These are phyloP conservation scores for Fraxinus xanthoxyloides DNA, from an alignment of 305 asterid genomes.

Conservation along the genomic window DNA sequence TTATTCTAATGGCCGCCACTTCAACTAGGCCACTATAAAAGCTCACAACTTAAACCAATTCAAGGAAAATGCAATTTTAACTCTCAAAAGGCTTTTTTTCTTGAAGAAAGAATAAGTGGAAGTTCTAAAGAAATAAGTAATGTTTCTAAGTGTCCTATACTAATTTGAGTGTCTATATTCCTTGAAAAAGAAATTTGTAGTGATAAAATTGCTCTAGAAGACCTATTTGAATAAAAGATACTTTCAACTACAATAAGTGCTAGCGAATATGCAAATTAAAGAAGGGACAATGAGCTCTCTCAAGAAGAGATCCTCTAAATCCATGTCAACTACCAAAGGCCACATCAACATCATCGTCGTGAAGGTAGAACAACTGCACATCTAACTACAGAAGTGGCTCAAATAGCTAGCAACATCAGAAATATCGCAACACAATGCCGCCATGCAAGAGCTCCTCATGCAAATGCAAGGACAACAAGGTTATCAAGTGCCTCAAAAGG, in stretches of 20 bases:
- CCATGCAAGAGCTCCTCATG: background rate
- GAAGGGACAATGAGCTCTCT: background rate
- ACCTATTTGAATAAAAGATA: background rate
- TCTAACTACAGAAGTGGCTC: background rate
- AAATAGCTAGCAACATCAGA: background rate
- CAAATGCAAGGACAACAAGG: background rate
- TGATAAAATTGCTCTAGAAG: no score
- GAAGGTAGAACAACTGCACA: background rate
- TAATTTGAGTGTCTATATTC: no score
- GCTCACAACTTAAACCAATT: background rate
- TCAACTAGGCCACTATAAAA: background rate
- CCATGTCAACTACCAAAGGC: background rate
- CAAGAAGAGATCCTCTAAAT: background rate
- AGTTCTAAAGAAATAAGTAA: no score
- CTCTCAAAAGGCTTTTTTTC: no score
- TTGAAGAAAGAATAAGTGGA: no score
- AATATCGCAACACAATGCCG: background rate
- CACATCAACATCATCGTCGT: background rate
- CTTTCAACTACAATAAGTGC: background rate
- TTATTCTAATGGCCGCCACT: background rate
- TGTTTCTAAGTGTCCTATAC: no score
- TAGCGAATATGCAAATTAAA: background rate
- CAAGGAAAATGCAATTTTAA: background rate
- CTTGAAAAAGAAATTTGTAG: no score
- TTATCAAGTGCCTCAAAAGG: background rate